phyloP scores from a whole-genome alignment of 1,139 yeast species.

The Zygotorulaspora mrakii region DNA sequence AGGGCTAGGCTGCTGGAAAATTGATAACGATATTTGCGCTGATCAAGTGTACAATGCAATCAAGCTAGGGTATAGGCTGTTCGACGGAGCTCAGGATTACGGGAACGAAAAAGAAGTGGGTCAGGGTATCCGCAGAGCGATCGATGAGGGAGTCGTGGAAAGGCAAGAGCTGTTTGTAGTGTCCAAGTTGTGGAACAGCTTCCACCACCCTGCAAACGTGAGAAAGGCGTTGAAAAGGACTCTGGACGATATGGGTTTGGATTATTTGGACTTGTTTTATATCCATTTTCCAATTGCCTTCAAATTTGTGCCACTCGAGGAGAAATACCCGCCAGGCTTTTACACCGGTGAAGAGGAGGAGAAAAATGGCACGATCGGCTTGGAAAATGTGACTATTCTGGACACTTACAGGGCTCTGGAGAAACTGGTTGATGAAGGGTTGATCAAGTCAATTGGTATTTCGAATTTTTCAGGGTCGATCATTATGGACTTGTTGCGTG shows the following conservation, averaged over 20 bases:
- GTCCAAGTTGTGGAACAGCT: slow-evolving; percentile 78
- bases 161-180: slow-evolving; percentile 73
- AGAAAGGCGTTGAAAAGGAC: slow-evolving; percentile 57
- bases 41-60: slow-evolving; percentile 62
- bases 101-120: slow-evolving; percentile 77
- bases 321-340: slow-evolving; percentile 68
- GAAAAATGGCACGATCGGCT: slow-evolving; percentile 43
- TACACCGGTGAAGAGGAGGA: slow-evolving; percentile 58
- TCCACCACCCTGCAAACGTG: slow-evolving; percentile 56
- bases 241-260: slow-evolving; percentile 59
- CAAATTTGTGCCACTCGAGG: slow-evolving; percentile 67
- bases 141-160: slow-evolving; percentile 61
- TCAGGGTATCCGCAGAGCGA: slow-evolving; percentile 59
- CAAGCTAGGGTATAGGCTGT: slow-evolving; percentile 67
- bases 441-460: slow-evolving; percentile 72
- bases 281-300: slow-evolving; percentile 80
- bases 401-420: slow-evolving; percentile 84
- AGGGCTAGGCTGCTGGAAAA: slow-evolving; percentile 70
- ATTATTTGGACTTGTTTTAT: slow-evolving; percentile 68
- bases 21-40: slow-evolving; percentile 53
- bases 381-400: slow-evolving; percentile 65
- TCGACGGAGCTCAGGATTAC: slow-evolving; percentile 76
- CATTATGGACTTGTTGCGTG: slow-evolving; percentile 68
- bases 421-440: slow-evolving; percentile 56
- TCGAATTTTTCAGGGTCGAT: slow-evolving; percentile 80